A percentile compares a stretch with the other conserved stretches of the same genome.
These are phyloP conservation scores for Harringtonia lauricola DNA, from an alignment of 2,329 filamentous ascomycete genomes.

Conservation along the genomic window DNA sequence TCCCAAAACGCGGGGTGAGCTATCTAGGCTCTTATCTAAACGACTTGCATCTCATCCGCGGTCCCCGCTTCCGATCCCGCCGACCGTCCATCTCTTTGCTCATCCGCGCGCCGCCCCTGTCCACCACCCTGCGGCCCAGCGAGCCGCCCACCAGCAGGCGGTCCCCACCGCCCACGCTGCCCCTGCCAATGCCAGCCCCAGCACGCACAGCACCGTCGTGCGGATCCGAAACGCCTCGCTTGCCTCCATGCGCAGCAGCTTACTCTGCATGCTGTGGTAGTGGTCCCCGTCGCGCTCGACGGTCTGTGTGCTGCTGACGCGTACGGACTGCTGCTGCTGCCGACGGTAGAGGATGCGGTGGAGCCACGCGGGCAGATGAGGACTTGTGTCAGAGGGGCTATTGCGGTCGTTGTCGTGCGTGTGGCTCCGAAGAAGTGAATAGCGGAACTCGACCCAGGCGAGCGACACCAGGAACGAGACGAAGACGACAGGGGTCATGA, in stretches of 20 bases:
- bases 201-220: constrained; percentile 36
- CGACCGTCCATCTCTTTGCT: too few relatives aligned
- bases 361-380: constrained; percentile 24
- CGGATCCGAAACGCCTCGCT: constrained; percentile 53
- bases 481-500: constrained; percentile 54
- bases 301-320: constrained; percentile 7
- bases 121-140: too few relatives aligned
- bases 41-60: too few relatives aligned
- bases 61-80: too few relatives aligned
- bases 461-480: constrained; percentile 56
- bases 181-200: constrained; percentile 27
- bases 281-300: constrained; percentile 22
- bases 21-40: too few relatives aligned
- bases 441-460: constrained; percentile 46
- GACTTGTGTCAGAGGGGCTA: neutral
- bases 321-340: constrained; percentile 23
- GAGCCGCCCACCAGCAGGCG: constrained; percentile 9
- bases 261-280: constrained; percentile 46
- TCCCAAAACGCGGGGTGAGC: too few relatives aligned
- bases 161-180: constrained; percentile 19
- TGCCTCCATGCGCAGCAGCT: constrained; percentile 51
- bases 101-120: neutral
- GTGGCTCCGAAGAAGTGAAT: constrained; percentile 38
- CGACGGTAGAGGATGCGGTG: constrained; percentile 28
- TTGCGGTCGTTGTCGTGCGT: constrained; percentile 15